Base-by-base conservation (phyloP, 2,329 filamentous ascomycete species). In the Aureobasidium sp. region DNA sequence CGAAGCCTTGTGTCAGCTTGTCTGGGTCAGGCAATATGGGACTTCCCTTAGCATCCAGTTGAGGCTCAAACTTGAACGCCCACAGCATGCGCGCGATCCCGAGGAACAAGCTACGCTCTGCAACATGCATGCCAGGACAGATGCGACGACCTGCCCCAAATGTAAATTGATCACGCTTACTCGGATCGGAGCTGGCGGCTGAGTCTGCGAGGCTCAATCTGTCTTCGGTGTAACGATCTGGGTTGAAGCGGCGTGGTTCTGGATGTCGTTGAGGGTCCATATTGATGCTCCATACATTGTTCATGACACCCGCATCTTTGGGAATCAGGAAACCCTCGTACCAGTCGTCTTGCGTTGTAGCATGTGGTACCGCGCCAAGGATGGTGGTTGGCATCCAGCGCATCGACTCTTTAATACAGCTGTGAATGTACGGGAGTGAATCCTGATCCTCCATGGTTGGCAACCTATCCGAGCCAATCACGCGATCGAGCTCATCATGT, bases 381-480 rank as follows among this genome's bases (percentile, higher is more conserved):
- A 47, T 47, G 45, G 59, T 58, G 36, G 85, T 82, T 8, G 86
- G 87, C 54, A 85, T 79, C 86, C 86, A 89, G 54, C 87, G 78
- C 23, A 87, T 73, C 16, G 84, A 85, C 75, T 90, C 87, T 74
- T 89, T 88, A 27, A 89, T 75, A 47, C 85, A 84, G 2, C 86
- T 86, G 16, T 86, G 78, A 16, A 88, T 79, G 0, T 80, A 85
- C 0, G 87, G 86, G 20, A 89, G 74, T n/a, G 81, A 74, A 3
- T 82, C 75, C 67, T 70, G 71, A 64, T 78, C 76, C 20, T 68
- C 63, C 31, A 48, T 65, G 10, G 56, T 42, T 6, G 62, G 62
- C 18, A 58, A 69, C 23, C 77, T 69, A 7, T 72, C 67, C n/a
- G n/a, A n/a, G n/a, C 73, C 75, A 43, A 75, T 69, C 10, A 74